Base-by-base conservation (phyloP, 2,329 filamentous ascomycete genomes). In the Epichloe uncinata region DNA sequence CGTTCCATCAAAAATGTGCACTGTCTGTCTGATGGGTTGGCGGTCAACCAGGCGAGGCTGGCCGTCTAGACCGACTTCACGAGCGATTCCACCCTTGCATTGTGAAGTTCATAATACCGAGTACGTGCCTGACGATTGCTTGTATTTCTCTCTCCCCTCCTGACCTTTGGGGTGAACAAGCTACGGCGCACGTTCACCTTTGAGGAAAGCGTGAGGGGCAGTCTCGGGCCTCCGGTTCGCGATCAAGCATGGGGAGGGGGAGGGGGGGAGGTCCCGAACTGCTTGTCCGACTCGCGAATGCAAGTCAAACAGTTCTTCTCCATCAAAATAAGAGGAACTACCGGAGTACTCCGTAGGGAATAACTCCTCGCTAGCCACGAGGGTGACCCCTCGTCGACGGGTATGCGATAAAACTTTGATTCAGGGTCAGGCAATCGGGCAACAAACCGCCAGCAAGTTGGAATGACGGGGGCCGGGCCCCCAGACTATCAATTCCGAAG, bases 401-500 rank as follows among this genome's bases (percentile, higher is more conserved):
- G 40, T 26, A 48, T 42, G 20, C 33, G 36, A 30, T 8, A 45
- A 22, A 41, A 40, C 9, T 13, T 47, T 41, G 18, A 18, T 37
- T 30, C 33, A 43, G 34, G 37, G 38, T 41, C 22, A 30, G 38
- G 34, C 38, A 45, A 45, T 48, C 35, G 51, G 36, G 34, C 42
- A 26, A 26, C 41, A 42, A 9, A 18, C 18, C 22, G 33, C 16
- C 41, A 37, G 15, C 18, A 33, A 15, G 15, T 13, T 26, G 36
- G n/a, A 16, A 26, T 37, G 20, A 6, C 56, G n/a, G 56, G 54
- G 52, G 50, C 52, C 22, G n/a, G 56, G 55, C 53, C 59, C 57
- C 57, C 55, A 53, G 60, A 60, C 57, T 58, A 58, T 52, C 56
- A 54, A 52, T 9, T 26, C 16, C 58, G 57, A 61, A 65, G 60